Conservation (phyloP, 164 flowering plant species). For the Annona cherimola region DNA sequence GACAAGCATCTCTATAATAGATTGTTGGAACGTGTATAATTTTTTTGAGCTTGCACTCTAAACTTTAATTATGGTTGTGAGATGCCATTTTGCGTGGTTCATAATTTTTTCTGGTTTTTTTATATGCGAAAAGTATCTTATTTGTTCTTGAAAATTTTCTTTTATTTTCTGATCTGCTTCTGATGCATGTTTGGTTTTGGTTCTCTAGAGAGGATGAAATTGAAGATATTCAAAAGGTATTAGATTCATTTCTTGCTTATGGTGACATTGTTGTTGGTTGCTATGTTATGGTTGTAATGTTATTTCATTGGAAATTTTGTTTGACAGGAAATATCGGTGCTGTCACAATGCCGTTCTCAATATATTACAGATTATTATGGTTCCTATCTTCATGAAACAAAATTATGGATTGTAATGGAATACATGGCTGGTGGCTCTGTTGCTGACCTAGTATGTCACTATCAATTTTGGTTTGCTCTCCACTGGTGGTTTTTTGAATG, state of each 20-base stretch:
- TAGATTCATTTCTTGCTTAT: background rate
- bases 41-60: background rate
- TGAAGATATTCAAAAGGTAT: conserved; percentile 98
- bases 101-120: background rate
- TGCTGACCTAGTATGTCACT: conserved; percentile 85
- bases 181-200: conserved; percentile 2
- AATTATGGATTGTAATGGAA: conserved; percentile 97
- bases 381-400: conserved; percentile 87
- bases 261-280: background rate
- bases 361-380: conserved; percentile 96
- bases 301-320: conserved; percentile 9
- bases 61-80: background rate
- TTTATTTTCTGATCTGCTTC: background rate
- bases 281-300: background rate
- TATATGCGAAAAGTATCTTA: background rate
- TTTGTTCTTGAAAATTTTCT: background rate
- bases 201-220: conserved; percentile 90
- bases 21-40: background rate
- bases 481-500: background rate
- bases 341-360: conserved; percentile 85
- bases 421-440: conserved; percentile 99
- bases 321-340: conserved; percentile 93
- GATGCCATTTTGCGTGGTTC: background rate
- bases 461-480: conserved; percentile 1
- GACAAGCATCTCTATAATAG: background rate